Evolutionary conservation across 306 rosid genomes (phyloP).

Genomic region (Benincasa hispida): DNA sequence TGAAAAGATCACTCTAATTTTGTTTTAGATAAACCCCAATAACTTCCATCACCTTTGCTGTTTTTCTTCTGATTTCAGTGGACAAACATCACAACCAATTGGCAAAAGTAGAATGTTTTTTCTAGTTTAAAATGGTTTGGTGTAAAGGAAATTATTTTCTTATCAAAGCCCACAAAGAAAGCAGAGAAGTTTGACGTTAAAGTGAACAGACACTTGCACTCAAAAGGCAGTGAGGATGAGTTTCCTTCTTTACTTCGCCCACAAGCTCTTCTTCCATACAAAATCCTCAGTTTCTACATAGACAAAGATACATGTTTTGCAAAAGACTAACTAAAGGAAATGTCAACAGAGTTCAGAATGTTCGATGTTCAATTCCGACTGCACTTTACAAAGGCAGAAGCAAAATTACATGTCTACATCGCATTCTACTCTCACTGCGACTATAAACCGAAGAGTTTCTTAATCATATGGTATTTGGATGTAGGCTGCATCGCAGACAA

Average conservation of each 20-base stretch:
- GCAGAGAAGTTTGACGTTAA: not conserved
- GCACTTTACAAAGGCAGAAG: not conserved
- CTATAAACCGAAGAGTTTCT: not conserved
- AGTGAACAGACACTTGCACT: not conserved
- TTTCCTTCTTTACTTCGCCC: not conserved
- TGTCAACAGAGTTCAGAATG: not conserved
- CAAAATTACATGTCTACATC: not conserved
- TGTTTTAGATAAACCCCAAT: not conserved
- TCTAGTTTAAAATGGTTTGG: not conserved
- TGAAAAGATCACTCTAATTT: not conserved
- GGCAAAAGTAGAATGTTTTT: not conserved
- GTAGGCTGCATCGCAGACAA: slow-evolving; percentile 76
- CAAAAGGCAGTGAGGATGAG: not conserved
- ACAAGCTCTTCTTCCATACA: not conserved
- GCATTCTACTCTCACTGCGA: not conserved
- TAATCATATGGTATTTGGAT: slow-evolving; percentile 88
- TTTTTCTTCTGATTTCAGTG: not conserved
- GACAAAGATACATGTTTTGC: not conserved
- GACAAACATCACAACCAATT: not conserved
- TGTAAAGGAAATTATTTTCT: not conserved
- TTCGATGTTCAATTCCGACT: not conserved
- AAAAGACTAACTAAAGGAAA: not conserved
- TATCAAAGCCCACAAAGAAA: not conserved
- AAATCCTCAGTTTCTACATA: not conserved
- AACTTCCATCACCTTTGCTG: not conserved